Percentiles rank a stretch among this genome's conserved stretches.
Evolutionary conservation across 148 eudicot genomes (phyloP).

Genomic region (Agrostemma githago): DNA sequence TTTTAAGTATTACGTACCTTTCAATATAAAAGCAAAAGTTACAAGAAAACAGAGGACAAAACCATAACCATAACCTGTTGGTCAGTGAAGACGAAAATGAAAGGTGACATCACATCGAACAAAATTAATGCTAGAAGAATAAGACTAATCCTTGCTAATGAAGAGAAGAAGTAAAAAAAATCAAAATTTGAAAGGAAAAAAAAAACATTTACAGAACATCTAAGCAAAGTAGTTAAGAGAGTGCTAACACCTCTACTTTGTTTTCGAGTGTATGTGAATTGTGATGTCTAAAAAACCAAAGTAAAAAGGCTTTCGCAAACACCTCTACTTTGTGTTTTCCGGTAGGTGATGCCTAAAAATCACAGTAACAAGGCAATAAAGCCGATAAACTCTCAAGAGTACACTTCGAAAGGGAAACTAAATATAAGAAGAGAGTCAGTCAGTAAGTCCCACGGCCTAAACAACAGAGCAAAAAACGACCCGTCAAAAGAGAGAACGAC

Average conservation of each 20-base stretch:
- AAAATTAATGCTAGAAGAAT: slow-evolving; percentile 24
- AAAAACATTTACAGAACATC: slow-evolving; percentile 40
- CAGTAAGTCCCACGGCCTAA: background rate
- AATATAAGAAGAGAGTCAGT: too few relatives aligned
- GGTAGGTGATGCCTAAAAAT: background rate
- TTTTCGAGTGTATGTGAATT: too few relatives aligned
- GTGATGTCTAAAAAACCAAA: too few relatives aligned
- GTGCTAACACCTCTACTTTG: slow-evolving; percentile 4
- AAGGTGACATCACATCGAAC: slow-evolving; percentile 3
- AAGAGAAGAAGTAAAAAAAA: background rate
- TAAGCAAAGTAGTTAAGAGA: slow-evolving; percentile 43
- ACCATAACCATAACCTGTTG: background rate
- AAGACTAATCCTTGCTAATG: slow-evolving; percentile 20
- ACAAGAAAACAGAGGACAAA: too few relatives aligned
- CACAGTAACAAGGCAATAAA: background rate
- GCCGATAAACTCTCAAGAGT: background rate
- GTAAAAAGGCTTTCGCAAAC: background rate
- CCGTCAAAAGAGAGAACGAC: background rate
- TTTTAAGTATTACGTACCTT: too few relatives aligned
- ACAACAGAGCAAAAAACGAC: background rate
- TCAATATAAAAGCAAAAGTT: too few relatives aligned
- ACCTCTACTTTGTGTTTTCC: background rate
- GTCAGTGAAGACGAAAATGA: slow-evolving; percentile 16
- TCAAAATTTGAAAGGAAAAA: slow-evolving; percentile 14
- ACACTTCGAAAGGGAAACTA: background rate